Evolutionary conservation across 352 stramenopile genomes (phyloP).

Genomic region (Globisporangium camurandrum): DNA sequence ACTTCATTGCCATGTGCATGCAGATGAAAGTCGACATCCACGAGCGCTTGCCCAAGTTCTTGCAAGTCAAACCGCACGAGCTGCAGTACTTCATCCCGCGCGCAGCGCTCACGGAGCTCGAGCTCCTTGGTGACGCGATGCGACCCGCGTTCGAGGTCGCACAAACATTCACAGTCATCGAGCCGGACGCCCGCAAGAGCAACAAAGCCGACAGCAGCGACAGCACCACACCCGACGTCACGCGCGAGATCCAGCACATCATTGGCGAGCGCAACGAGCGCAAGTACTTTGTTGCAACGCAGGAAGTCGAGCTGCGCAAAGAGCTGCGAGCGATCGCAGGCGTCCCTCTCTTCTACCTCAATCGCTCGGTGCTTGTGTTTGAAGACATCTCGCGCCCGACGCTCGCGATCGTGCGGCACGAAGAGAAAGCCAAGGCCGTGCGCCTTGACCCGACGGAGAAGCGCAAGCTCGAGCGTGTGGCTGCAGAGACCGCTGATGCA

Average conservation of each 20-base stretch:
- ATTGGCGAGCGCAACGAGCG: constrained; percentile 63
- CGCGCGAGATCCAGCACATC: constrained; percentile 7
- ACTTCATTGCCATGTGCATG: constrained; percentile 84
- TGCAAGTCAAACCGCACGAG: constrained; percentile 74
- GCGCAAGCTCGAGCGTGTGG: constrained; percentile 58
- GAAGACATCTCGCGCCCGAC: constrained; percentile 77
- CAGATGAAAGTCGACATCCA: constrained; percentile 84
- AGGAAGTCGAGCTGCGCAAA: constrained; percentile 80
- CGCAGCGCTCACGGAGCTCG: constrained; percentile 61
- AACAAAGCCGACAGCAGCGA: not conserved
- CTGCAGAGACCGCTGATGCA: constrained; percentile 6
- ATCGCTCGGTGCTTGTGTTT: constrained; percentile 83
- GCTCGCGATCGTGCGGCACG: constrained; percentile 69
- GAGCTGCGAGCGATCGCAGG: constrained; percentile 53
- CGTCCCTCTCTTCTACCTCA: constrained; percentile 82
- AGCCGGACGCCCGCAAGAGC: constrained; percentile 21
- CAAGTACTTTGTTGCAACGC: constrained; percentile 80
- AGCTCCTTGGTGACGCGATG: constrained; percentile 58
- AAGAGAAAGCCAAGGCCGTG: constrained; percentile 63
- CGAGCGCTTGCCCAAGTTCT: constrained; percentile 71
- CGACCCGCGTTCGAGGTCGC: constrained; percentile 52
- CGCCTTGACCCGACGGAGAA: constrained; percentile 73
- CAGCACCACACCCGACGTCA: constrained; percentile 30
- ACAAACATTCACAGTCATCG: constrained; percentile 59
- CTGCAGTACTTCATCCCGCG: constrained; percentile 66